Evolutionary conservation across 2,329 filamentous ascomycete species (phyloP).

Genomic region (Monilinia laxa): DNA sequence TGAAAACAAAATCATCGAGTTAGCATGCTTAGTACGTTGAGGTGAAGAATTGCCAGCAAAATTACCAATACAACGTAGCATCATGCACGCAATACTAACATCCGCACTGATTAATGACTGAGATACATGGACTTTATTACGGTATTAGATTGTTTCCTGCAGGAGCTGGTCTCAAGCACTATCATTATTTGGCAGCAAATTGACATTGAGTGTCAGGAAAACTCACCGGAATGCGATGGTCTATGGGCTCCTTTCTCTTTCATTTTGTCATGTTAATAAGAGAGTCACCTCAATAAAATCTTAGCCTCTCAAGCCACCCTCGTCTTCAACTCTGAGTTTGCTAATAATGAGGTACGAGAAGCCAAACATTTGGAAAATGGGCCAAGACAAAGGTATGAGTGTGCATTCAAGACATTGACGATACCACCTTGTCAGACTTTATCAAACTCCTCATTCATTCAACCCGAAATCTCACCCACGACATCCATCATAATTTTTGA

Average conservation of each 20-base stretch:
- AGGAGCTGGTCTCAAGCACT: conserved; percentile 49
- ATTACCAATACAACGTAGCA: conserved; percentile 24
- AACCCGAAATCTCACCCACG: not conserved
- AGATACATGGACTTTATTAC: conserved; percentile 38
- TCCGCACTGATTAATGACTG: conserved; percentile 55
- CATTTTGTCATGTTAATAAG: conserved; percentile 50
- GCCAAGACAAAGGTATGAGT: conserved; percentile 6
- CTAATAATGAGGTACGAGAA: conserved; percentile 57
- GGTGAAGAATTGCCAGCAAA: not conserved
- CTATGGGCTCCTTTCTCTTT: conserved; percentile 49
- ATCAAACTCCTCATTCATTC: not conserved
- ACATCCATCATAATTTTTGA: conserved; percentile 27
- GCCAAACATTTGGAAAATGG: conserved; percentile 49
- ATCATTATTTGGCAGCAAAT: conserved; percentile 48
- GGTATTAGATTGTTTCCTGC: conserved; percentile 36
- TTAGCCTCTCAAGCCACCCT: conserved; percentile 54
- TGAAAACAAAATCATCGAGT: conserved; percentile 41
- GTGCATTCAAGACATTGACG: conserved; percentile 9
- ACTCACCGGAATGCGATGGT: conserved; percentile 46
- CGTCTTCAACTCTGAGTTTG: conserved; percentile 55
- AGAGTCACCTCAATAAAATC: conserved; percentile 45
- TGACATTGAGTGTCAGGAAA: conserved; percentile 41
- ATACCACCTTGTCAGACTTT: not conserved
- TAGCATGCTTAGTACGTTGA: conserved; percentile 45
- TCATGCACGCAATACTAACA: conserved; percentile 53